A percentile compares a stretch with the other conserved stretches of the same genome.
Evolutionary conservation across 1,284 basidiomycete genomes (phyloP).

Genomic region (Cryptococcus maquisensis): DNA sequence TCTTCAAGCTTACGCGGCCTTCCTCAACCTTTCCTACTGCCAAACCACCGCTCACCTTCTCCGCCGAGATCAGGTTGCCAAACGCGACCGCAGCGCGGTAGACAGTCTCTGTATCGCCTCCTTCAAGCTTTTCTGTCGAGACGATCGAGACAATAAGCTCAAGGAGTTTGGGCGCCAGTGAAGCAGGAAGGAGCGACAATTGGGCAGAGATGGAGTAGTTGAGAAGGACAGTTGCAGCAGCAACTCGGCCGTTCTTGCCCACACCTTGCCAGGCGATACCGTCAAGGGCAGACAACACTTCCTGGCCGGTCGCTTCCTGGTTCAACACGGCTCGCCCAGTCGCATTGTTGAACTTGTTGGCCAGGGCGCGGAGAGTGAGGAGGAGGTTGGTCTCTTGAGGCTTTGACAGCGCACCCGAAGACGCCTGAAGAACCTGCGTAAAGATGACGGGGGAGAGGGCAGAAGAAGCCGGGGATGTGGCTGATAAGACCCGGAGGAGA

Average conservation of each 20-base stretch:
- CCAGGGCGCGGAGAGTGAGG: constrained; percentile 73
- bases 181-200: neutral
- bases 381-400: constrained; percentile 77
- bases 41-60: constrained; percentile 38
- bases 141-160: constrained; percentile 55
- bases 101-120: constrained; percentile 69
- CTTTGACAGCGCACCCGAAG: constrained; percentile 59
- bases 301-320: constrained; percentile 54
- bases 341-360: constrained; percentile 63
- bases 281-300: constrained; percentile 54
- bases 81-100: constrained; percentile 82
- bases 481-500: constrained; percentile 71
- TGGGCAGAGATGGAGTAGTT: constrained; percentile 27
- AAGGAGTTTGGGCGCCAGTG: constrained; percentile 2
- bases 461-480: constrained; percentile 55
- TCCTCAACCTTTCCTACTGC: constrained; percentile 36
- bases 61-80: constrained; percentile 71
- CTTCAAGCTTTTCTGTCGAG: constrained; percentile 54
- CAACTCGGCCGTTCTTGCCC: constrained; percentile 33
- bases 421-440: neutral
- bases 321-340: constrained; percentile 53
- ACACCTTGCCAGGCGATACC: constrained; percentile 25
- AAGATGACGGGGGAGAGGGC: constrained; percentile 45
- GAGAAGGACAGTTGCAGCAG: constrained; percentile 40
- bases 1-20: constrained; percentile 30